Base-by-base conservation (phyloP, 768 basidiomycete species). In the Leucocoprinus leucothites region DNA sequence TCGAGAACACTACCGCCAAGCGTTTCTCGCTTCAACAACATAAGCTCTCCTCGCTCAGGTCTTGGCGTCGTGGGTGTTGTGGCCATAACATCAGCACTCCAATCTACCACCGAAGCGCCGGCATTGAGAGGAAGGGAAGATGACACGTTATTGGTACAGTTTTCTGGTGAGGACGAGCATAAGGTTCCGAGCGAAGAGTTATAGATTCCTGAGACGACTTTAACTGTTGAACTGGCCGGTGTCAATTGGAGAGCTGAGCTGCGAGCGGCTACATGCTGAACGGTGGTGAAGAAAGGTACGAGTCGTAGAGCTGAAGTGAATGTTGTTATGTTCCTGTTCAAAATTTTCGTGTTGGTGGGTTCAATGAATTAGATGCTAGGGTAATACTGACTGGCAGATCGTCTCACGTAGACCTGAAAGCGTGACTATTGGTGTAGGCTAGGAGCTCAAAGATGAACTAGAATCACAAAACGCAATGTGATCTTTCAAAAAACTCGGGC, bases 171-270 rank as follows among this genome's bases (percentile, higher is more conserved):
- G 41, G 94, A 74, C 3, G 91, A 86, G 16, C 91, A 81, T 14
- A 97, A 75, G 59, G 93, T 89, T 16, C 91, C 89, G 69, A 95
- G 94, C 1, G 90, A 91, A 0, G 91, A 84, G 65, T 96, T 93
- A 46, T 95, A 88, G 50, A 97, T 92, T 21, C 91, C 94, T 5
- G 80, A 85, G 48, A 92, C 89, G 41, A 92, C 93, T 48, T 80
- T 88, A 58, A 91, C 76, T 16, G 94, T 94, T 0, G 89, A 87
- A 18, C 84, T 91, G 0, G 89, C 82, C n/a, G n/a, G n/a, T n/a
- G n/a, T n/a, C n/a, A n/a, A n/a, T n/a, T n/a, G n/a, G n/a, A n/a
- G n/a, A n/a, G n/a, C n/a, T n/a, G n/a, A n/a, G n/a, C n/a, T n/a
- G n/a, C n/a, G n/a, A n/a, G n/a, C n/a, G n/a, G n/a, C n/a, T n/a